Conservation (phyloP, 2,329 filamentous ascomycete genomes). For the Alternaria ethzedia region DNA sequence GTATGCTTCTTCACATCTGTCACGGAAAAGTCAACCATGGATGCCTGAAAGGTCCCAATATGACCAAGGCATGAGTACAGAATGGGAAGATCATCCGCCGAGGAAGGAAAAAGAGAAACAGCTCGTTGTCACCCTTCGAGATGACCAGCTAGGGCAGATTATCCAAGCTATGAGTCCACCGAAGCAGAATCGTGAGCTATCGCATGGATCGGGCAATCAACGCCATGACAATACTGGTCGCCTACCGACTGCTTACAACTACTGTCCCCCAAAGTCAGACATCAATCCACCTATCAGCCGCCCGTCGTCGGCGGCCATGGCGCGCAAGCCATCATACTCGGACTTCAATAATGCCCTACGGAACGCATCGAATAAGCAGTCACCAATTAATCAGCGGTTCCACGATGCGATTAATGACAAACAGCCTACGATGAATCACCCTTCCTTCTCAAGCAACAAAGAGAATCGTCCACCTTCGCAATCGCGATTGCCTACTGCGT, state of each 20-base stretch:
- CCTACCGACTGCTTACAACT: constrained; percentile 10
- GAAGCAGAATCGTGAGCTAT: constrained; percentile 65
- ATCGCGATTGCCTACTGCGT: constrained; percentile 15
- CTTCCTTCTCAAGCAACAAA: constrained; percentile 22
- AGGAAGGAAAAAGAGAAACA: constrained; percentile 20
- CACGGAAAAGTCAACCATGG: constrained; percentile 20
- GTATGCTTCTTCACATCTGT: constrained; percentile 11
- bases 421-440: constrained; percentile 4
- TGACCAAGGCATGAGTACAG: background rate
- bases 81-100: constrained; percentile 6
- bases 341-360: constrained; percentile 21
- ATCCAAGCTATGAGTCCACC: constrained; percentile 35
- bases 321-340: constrained; percentile 32
- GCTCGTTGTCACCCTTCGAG: constrained; percentile 29
- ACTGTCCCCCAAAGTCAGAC: constrained; percentile 23
- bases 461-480: constrained; percentile 22
- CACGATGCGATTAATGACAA: constrained; percentile 5
- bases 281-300: constrained; percentile 17
- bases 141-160: constrained; percentile 39
- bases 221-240: constrained; percentile 2
- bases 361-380: constrained; percentile 16
- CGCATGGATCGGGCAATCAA: background rate
- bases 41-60: background rate
- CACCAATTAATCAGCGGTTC: constrained; percentile 5
- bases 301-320: constrained; percentile 32